Base-by-base conservation (phyloP, 1,284 basidiomycete species). In the Tilletia indica region DNA sequence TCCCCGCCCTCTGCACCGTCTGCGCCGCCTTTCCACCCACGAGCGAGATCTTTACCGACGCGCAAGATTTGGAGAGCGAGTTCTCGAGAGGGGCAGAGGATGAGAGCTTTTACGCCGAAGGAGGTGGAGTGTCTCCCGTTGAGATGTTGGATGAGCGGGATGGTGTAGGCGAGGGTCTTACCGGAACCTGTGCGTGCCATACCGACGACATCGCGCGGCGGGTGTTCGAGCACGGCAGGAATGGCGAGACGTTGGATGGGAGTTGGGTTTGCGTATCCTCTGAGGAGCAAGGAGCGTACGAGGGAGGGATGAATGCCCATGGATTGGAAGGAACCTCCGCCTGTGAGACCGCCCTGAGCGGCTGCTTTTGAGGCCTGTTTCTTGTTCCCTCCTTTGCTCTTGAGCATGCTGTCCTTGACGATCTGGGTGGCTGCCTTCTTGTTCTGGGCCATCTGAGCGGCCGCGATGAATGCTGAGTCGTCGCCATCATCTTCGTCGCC, bases 161-260 rank as follows among this genome's bases (percentile, higher is more conserved):
- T 88, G 87, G 99, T 89, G 85, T 97, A 99, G 48, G 96, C 96
- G 38, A 99, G 89, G 14, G 96, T 97, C 86, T 99, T 99, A 74
- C 97, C 97, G 0, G 95, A 97, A 71, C 97, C 97, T 0, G 97
- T 99, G 21, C 97, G 89, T 31, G 97, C 96, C 97, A 99, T 99
- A 69, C 94, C 97, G 21, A 99, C 93, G 9, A 99, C 90, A 86
- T 99, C 97, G 68, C 93, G 88, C 2, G 95, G 93, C 54, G 97
- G 95, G 67, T 89, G 89, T 4, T 91, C 86, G 45, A 99, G 89
- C 58, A 98, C 89, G 39, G 91, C 87, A 0, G 97, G 97, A 69
- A 99, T 92, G 2, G 94, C 88, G 19, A 92, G 88, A 9, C 96
- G 89, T 85, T 99, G 97, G 68, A 99, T 99, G 0, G 97, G 97